phyloP scores from a whole-genome alignment of 1,139 yeast species.

The Debaryomyces sp. region DNA sequence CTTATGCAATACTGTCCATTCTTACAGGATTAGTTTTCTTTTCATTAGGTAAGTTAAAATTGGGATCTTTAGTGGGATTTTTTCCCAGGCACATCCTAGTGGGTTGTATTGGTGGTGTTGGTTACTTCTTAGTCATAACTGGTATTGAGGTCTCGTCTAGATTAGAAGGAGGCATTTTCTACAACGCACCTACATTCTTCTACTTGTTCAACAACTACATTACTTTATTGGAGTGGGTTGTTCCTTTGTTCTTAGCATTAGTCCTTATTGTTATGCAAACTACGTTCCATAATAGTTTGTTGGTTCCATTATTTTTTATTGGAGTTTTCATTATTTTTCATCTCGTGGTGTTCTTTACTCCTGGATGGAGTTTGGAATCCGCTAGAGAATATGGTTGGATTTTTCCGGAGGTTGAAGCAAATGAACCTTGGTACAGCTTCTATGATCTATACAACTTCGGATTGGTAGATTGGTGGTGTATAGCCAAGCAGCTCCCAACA shows the following conservation, averaged over 20 bases:
- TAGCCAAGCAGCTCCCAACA: slow-evolving; percentile 76
- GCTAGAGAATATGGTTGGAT: slow-evolving; percentile 85
- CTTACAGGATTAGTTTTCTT: slow-evolving; percentile 85
- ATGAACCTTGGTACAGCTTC: slow-evolving; percentile 88
- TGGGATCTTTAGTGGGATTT: slow-evolving; percentile 89
- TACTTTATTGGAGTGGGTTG: slow-evolving; percentile 66
- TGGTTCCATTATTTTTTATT: slow-evolving; percentile 83
- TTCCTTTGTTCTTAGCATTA: slow-evolving; percentile 68
- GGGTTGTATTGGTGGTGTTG: slow-evolving; percentile 98
- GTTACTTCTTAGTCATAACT: slow-evolving; percentile 85
- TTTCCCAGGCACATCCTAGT: slow-evolving; percentile 95
- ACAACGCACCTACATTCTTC: slow-evolving; percentile 57
- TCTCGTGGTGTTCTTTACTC: slow-evolving; percentile 61
- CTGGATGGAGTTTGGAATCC: slow-evolving; percentile 59
- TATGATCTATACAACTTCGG: slow-evolving; percentile 71
- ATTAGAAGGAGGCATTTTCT: slow-evolving; percentile 70
- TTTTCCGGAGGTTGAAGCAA: slow-evolving; percentile 64
- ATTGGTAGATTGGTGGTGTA: slow-evolving; percentile 71
- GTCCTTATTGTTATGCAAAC: slow-evolving; percentile 65
- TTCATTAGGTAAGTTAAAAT: slow-evolving; percentile 69
- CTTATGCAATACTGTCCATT: slow-evolving; percentile 81
- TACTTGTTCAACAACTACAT: slow-evolving; percentile 43
- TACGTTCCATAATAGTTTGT: slow-evolving; percentile 66
- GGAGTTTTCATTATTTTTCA: slow-evolving; percentile 72
- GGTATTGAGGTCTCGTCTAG: slow-evolving; percentile 90